Conservation (phyloP, 2,329 filamentous ascomycete species). For the Apiospora sp. region DNA sequence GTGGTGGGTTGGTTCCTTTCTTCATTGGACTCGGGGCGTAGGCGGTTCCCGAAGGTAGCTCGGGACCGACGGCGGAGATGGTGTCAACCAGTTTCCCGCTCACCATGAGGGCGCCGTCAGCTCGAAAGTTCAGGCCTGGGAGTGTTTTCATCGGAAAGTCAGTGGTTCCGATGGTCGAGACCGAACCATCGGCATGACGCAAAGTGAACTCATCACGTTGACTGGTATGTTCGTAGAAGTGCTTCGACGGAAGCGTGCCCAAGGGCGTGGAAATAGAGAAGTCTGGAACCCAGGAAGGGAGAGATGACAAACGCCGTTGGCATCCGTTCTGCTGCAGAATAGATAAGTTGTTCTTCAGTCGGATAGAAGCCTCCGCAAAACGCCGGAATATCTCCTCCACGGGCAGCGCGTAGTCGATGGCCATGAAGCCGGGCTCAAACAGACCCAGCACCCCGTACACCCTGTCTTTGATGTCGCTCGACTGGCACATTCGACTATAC, state of each 20-base stretch:
- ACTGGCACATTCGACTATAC: neutral
- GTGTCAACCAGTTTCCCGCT: neutral
- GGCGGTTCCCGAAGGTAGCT: neutral
- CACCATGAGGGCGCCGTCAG: neutral
- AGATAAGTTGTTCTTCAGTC: neutral
- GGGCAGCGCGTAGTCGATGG: neutral
- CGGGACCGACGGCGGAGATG: neutral
- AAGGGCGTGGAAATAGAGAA: neutral
- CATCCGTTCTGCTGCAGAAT: neutral
- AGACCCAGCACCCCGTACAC: neutral
- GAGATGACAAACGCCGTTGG: neutral
- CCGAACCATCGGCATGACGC: neutral
- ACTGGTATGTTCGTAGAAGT: neutral
- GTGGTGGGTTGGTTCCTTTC: neutral
- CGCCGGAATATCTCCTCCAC: conserved; percentile 6
- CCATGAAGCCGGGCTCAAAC: neutral
- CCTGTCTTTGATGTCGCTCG: neutral
- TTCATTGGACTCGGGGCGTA: neutral
- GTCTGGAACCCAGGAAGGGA: neutral
- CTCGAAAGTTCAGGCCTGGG: neutral
- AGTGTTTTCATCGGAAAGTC: neutral
- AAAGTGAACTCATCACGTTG: neutral
- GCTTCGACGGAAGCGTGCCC: neutral
- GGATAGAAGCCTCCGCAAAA: neutral
- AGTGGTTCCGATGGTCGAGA: neutral